Conservation (phyloP, 2,329 filamentous ascomycete genomes). For the Colletotrichum paranaense region DNA sequence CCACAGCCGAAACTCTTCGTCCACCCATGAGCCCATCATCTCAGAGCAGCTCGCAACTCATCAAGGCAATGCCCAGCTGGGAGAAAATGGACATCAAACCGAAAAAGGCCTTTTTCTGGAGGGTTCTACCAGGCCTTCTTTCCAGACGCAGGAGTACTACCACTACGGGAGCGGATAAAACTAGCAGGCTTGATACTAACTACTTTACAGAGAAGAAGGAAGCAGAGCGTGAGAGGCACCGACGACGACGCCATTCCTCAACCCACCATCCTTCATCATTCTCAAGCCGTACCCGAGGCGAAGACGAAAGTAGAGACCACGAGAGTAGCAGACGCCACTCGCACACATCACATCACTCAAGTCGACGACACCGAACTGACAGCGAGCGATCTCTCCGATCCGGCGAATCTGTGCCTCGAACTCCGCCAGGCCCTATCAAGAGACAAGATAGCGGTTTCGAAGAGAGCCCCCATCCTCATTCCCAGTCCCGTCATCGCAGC, state of each 20-base stretch:
- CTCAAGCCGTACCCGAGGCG: conserved; percentile 46
- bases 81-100: conserved; percentile 41
- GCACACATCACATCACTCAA: conserved; percentile 34
- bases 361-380: conserved; percentile 50
- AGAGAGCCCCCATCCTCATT: conserved; percentile 45
- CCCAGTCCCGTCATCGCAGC: conserved; percentile 24
- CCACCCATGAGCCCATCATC: conserved; percentile 49
- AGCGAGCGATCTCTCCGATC: conserved; percentile 47
- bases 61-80: conserved; percentile 42
- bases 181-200: conserved; percentile 65
- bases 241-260: conserved; percentile 52
- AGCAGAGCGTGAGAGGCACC: conserved; percentile 55
- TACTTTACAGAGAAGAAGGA: conserved; percentile 67
- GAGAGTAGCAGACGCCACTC: conserved; percentile 40
- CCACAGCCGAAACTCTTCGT: conserved; percentile 60
- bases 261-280: conserved; percentile 49
- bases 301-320: conserved; percentile 42
- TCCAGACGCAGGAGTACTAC: conserved; percentile 46
- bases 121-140: conserved; percentile 41
- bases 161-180: conserved; percentile 49
- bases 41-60: conserved; percentile 34
- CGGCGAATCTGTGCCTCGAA: conserved; percentile 43
- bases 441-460: conserved; percentile 60
- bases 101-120: conserved; percentile 45
- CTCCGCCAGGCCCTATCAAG: conserved; percentile 52